These are phyloP conservation scores for Talaromyces ruber DNA, from an alignment of 495 filamentous ascomycete genomes.

Conservation along the genomic window DNA sequence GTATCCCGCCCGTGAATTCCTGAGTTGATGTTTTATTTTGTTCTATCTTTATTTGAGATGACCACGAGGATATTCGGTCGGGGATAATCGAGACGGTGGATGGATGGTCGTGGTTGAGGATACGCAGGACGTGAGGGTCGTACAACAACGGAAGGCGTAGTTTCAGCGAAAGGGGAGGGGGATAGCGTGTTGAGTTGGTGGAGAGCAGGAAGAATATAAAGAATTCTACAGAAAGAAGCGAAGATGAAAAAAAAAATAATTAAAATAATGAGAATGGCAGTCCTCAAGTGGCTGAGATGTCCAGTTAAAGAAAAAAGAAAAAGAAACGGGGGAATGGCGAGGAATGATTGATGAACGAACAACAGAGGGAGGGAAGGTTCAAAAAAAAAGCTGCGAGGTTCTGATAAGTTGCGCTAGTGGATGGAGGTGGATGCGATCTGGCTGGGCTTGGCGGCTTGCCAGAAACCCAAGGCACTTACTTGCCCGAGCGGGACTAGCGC, in stretches of 20 bases:
- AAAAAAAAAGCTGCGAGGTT: slow-evolving; percentile 12
- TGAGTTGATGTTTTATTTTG: not conserved
- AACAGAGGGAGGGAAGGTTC: not conserved
- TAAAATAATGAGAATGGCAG: slow-evolving; percentile 3
- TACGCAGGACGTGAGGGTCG: not conserved
- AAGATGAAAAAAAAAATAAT: slow-evolving; percentile 8
- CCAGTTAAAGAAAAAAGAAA: not conserved
- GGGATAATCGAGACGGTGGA: not conserved
- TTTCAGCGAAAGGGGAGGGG: slow-evolving; percentile 1
- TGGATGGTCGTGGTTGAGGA: not conserved
- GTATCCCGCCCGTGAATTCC: not conserved
- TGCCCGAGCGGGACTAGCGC: not conserved
- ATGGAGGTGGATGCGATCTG: not conserved
- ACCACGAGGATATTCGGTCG: not conserved
- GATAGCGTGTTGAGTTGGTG: not conserved
- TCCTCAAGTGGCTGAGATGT: not conserved
- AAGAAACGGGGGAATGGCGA: slow-evolving; percentile 8
- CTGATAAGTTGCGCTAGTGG: slow-evolving; percentile 16
- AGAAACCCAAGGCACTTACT: not conserved
- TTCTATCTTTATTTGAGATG: not conserved
- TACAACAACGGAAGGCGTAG: slow-evolving; percentile 1
- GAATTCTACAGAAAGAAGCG: slow-evolving; percentile 7
- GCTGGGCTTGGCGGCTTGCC: not conserved
- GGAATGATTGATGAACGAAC: not conserved
- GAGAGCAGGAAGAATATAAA: slow-evolving; percentile 7